A percentile compares a stretch with the other conserved stretches of the same genome.
Evolutionary conservation across 805 yeast species (phyloP).

Genomic region (Starmerella apicola): DNA sequence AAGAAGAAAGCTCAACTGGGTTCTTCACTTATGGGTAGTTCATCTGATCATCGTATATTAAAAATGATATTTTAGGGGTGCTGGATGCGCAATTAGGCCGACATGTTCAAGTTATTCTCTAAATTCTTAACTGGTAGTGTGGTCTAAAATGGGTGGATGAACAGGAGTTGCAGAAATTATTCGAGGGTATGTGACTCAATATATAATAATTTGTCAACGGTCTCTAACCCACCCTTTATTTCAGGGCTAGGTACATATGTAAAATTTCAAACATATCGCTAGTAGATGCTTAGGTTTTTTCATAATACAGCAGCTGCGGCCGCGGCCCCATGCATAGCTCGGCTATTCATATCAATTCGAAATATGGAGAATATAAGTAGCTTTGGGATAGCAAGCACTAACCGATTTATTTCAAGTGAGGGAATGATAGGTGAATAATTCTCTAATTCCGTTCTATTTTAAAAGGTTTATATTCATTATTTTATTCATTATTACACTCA

Average conservation of each 20-base stretch:
- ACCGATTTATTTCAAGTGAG: too few species aligned
- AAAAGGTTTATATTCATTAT: too few species aligned
- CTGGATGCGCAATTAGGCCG: constrained; percentile 13
- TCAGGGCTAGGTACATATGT: constrained; percentile 14
- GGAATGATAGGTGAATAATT: too few species aligned
- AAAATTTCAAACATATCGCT: too few species aligned
- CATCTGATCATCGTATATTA: constrained; percentile 6
- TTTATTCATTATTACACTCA: too few species aligned
- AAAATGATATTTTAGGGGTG: constrained; percentile 1
- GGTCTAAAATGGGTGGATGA: constrained; percentile 13
- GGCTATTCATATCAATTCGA: too few species aligned
- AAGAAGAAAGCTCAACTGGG: constrained; percentile 3
- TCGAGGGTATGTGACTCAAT: constrained; percentile 7
- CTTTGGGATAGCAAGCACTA: too few species aligned
- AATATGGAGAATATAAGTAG: too few species aligned
- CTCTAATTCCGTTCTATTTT: too few species aligned
- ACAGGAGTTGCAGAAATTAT: constrained; percentile 5
- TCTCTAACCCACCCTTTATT: not conserved
- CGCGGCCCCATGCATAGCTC: too few species aligned
- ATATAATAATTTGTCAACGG: constrained; percentile 4
- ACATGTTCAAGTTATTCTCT: constrained; percentile 8
- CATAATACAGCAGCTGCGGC: too few species aligned
- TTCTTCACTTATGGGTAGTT: constrained; percentile 2
- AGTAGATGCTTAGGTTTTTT: too few species aligned
- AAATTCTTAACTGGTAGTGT: constrained; percentile 6